phyloP scores from a whole-genome alignment of 345 rosid genomes.

The Dipteronia sinensis region DNA sequence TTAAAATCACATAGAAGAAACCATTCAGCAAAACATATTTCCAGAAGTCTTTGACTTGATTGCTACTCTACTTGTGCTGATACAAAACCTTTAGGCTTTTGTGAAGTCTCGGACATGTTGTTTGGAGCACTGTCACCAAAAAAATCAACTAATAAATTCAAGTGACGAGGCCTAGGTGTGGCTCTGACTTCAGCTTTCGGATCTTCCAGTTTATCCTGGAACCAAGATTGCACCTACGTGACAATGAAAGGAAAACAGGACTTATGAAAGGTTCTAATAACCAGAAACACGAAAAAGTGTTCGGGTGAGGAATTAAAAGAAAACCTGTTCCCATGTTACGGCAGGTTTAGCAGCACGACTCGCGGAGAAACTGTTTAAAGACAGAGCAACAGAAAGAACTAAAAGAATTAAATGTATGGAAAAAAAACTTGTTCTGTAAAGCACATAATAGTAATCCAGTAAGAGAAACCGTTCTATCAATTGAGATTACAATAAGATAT shows the following conservation, averaged over 20 bases:
- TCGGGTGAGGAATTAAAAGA: neutral
- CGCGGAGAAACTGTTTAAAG: slow-evolving; percentile 49
- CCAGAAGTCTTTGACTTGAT: neutral
- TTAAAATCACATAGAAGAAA: slow-evolving; percentile 10
- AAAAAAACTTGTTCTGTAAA: neutral
- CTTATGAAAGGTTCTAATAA: neutral
- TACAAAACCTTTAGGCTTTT: slow-evolving; percentile 49
- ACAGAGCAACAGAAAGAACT: slow-evolving; percentile 18
- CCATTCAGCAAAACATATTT: neutral
- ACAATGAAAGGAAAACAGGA: slow-evolving; percentile 16
- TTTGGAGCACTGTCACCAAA: slow-evolving; percentile 29
- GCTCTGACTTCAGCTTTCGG: slow-evolving; percentile 21
- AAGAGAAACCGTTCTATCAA: neutral
- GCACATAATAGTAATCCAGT: neutral
- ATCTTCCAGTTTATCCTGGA: slow-evolving; percentile 48
- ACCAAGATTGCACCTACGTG: slow-evolving; percentile 69
- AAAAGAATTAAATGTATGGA: neutral
- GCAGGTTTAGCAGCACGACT: slow-evolving; percentile 56
- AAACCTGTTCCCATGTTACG: slow-evolving; percentile 72
- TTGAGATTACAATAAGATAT: neutral
- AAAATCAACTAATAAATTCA: slow-evolving; percentile 45
- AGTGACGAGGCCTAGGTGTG: slow-evolving; percentile 26
- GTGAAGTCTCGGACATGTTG: slow-evolving; percentile 23
- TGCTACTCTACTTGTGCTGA: slow-evolving; percentile 1
- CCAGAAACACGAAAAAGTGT: neutral